Evolutionary conservation across 441 rosid genomes (phyloP), one percentile per base, ranked within the genome.

Genomic region (Aquilaria agallochum): DNA sequence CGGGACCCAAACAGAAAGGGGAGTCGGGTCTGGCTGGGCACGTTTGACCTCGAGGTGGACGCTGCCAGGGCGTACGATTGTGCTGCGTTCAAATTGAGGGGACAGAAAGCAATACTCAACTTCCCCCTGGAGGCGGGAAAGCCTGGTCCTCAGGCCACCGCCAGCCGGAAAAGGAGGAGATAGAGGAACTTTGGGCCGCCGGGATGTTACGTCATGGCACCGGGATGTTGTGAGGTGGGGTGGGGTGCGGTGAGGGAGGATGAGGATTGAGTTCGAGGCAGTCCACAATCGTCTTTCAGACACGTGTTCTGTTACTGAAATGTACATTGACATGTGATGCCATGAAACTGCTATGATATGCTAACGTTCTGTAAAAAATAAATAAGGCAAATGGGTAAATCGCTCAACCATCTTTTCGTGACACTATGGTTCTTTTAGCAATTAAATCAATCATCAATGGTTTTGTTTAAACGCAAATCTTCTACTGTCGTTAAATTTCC

Each of bases 11-110:
- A 59, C 12, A 73, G 80, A 57, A 90, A 84, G 58, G 98, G 98
- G 2, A 73, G 83, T 31, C 79, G 98, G 72, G 79, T 90, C n/a
- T 92, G 98, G 98, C 64, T 92, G 62, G 98, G 98, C 31, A 92
- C 98, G 12, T 92, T 78, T 55, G 92, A 86, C 58, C 71, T 68
- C 20, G 96, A 79, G 49, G 44, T 80, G 46, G 98, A 83, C 69
- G 98, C 98, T 44, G 98, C 98, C 14, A 88, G 78, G 70, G 96
- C 98, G 65, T 90, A 92, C 67, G 98, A 92, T 58, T 78, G 72
- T 55, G 96, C 96, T 31, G 97, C 98, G n/a, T 92, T 88, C 65
- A 79, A 78, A 58, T 70, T 90, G 86, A 82, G 94, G 70, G 97
- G 98, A 47, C 80, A 83, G n/a, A 90, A 86, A 69, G 97, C 98